Evolutionary conservation across 768 basidiomycete species (phyloP), one percentile per base, ranked within the genome.

Genomic region (Psilocybe sp.): DNA sequence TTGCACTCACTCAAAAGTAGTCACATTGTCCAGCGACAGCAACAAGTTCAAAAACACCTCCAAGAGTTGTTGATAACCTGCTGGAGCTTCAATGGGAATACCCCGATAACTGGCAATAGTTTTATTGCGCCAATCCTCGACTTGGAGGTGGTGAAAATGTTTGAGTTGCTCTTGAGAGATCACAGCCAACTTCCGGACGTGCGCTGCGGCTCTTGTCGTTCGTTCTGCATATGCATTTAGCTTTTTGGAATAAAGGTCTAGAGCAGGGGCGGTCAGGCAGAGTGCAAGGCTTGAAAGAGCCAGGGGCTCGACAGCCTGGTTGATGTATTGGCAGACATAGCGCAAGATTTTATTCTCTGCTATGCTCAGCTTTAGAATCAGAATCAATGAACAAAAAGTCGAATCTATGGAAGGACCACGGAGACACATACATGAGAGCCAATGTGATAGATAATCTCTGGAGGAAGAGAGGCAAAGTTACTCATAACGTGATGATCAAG

Each of bases 291-390:
- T 50, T 2, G 12, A 23, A n/a, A 50, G 36, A 3, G 33, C 33
- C 12, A 50, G 32, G 3, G 33, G n/a, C 28, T 50, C 49, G 18
- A 50, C 35, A 14, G 42, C 31, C 11, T 32, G n/a, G 13, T 18
- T 20, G 34, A 50, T 44, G 10, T 50, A 28, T 11, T 19, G 41
- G 35, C 49, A 50, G 18, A 37, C 41, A 13, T 44, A 37, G 8
- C 49, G 42, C 14, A 50, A 33, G 7, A 5, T 37, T 36, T 12
- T 19, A 28, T 38, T 44, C 5, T 34, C 40, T 28, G 23, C 23
- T 3, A 7, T 28, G 7, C 23, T 28, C 23, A 28, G 23, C 23
- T 28, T 28, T 7, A 28, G 23, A 7, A 28, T 28, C 23, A 28
- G 23, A 7, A 28, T 28, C 23, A 28, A 28, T 28, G 23, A 28